Evolutionary conservation across 495 filamentous ascomycete genomes (phyloP).

Genomic region (Penicillium ucsense): DNA sequence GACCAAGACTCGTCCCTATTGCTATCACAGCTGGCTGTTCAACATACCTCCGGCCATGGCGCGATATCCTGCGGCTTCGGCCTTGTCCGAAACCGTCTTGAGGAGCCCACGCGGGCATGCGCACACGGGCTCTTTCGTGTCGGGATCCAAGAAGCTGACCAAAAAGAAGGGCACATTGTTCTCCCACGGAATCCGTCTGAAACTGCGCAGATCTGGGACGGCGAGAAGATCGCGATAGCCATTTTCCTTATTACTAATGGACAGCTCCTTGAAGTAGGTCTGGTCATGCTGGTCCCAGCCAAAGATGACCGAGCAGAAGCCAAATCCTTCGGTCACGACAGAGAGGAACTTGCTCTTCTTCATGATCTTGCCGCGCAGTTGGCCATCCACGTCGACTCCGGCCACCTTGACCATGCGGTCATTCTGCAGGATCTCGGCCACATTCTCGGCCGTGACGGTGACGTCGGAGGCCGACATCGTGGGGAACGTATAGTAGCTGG

Average conservation of each 20-base stretch:
- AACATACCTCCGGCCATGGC: constrained; percentile 87
- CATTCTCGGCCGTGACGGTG: constrained; percentile 52
- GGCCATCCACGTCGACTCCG: constrained; percentile 84
- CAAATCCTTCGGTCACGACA: constrained; percentile 74
- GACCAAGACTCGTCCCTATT: too few relatives aligned
- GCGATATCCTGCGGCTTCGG: constrained; percentile 52
- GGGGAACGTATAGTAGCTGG: neutral
- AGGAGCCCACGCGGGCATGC: constrained; percentile 77
- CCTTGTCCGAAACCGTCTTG: constrained; percentile 54
- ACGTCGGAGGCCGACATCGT: constrained; percentile 22
- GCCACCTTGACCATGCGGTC: constrained; percentile 88
- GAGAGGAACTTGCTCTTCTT: constrained; percentile 94
- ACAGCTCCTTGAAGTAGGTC: constrained; percentile 76
- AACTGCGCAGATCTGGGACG: constrained; percentile 69
- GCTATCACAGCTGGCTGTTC: neutral
- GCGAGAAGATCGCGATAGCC: constrained; percentile 88
- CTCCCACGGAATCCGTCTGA: constrained; percentile 92
- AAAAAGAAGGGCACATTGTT: constrained; percentile 87
- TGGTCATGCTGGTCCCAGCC: constrained; percentile 98
- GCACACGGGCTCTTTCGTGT: constrained; percentile 51
- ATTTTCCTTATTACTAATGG: constrained; percentile 85
- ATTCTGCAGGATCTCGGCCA: constrained; percentile 53
- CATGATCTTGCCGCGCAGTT: constrained; percentile 86
- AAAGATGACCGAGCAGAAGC: constrained; percentile 94
- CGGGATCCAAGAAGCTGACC: constrained; percentile 65